Percentiles rank a stretch among this genome's conserved stretches.
Evolutionary conservation across 1,284 basidiomycete species (phyloP).

Genomic region (Cystobasidium pallidum): DNA sequence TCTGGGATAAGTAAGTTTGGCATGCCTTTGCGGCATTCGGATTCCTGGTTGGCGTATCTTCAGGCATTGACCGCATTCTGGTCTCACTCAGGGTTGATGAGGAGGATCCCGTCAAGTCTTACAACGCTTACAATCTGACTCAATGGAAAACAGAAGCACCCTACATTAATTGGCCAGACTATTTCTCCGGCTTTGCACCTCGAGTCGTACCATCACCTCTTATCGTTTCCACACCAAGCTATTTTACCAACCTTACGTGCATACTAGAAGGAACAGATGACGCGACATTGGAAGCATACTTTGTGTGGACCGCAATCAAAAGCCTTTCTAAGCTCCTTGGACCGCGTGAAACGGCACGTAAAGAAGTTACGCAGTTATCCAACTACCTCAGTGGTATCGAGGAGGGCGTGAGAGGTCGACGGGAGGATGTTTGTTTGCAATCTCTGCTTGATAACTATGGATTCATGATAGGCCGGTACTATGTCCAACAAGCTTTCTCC

Average conservation of each 20-base stretch:
- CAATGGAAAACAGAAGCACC: slow-evolving; percentile 63
- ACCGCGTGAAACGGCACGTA: slow-evolving; percentile 71
- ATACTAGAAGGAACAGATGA: slow-evolving; percentile 72
- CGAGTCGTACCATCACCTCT: slow-evolving; percentile 73
- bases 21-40: slow-evolving; percentile 3
- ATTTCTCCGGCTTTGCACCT: slow-evolving; percentile 81
- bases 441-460: slow-evolving; percentile 60
- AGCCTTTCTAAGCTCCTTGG: slow-evolving; percentile 70
- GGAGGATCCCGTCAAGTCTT: slow-evolving; percentile 76
- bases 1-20: slow-evolving; percentile 70
- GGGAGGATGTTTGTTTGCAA: slow-evolving; percentile 66
- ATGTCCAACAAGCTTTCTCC: slow-evolving; percentile 83
- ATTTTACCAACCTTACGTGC: slow-evolving; percentile 68
- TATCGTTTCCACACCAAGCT: slow-evolving; percentile 82
- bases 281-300: slow-evolving; percentile 82
- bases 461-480: slow-evolving; percentile 64
- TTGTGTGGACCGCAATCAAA: slow-evolving; percentile 60
- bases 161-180: slow-evolving; percentile 77
- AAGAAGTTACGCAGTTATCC: slow-evolving; percentile 69
- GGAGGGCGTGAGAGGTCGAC: slow-evolving; percentile 79
- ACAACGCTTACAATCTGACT: slow-evolving; percentile 84
- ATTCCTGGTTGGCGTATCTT: too few relatives aligned
- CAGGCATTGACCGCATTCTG: slow-evolving; percentile 63
- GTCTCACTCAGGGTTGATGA: slow-evolving; percentile 60
- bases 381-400: slow-evolving; percentile 81